Evolutionary conservation across 495 filamentous ascomycete genomes (phyloP), one percentile per base, ranked within the genome.

Genomic region (Hyaloscypha hepaticicola): DNA sequence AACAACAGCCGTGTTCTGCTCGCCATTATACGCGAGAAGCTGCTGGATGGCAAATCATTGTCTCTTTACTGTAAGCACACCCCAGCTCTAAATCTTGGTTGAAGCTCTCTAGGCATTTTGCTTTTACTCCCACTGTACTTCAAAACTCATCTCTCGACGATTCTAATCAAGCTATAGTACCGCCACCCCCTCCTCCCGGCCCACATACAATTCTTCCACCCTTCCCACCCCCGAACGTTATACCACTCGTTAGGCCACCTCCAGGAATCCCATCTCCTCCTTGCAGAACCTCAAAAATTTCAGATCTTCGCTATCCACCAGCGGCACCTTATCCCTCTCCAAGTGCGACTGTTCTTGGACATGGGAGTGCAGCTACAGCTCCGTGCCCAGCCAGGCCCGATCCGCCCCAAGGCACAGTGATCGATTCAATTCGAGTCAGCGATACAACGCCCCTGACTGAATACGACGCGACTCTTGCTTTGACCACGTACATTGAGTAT

Each of bases 401-500:
- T 34, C 22, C 31, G 25, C 64, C 28, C 4, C 58, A 29, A 56
- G 49, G 38, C 22, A 34, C 21, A n/a, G 21, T 19, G 22, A 55
- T n/a, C 8, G 14, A 57, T 5, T 52, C 60, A 9, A 57, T 64
- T 19, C 33, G 28, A 3, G 29, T 64, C 9, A 60, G 41, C 22
- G 61, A 68, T 27, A 69, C 53, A 19, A 62, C 57, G 19, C 29
- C 41, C 1, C 11, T 65, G 5, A 65, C 53, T 14, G 63, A 69
- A 3, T 28, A 55, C 38, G 62, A 69, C 5, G 63, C 63, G 14
- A 28, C 31, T 1, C 19, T 56, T 1, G 63, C 63, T 25, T 38
- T 70, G 1, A 66, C 64, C 21, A 63, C 56, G 1, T 70, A 64
- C 45, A 27, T 48, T 3, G 60, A 63, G 27, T 70, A 66, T 50